Base-by-base conservation (phyloP, 1,284 basidiomycete species). In the Tylopilus sp. region DNA sequence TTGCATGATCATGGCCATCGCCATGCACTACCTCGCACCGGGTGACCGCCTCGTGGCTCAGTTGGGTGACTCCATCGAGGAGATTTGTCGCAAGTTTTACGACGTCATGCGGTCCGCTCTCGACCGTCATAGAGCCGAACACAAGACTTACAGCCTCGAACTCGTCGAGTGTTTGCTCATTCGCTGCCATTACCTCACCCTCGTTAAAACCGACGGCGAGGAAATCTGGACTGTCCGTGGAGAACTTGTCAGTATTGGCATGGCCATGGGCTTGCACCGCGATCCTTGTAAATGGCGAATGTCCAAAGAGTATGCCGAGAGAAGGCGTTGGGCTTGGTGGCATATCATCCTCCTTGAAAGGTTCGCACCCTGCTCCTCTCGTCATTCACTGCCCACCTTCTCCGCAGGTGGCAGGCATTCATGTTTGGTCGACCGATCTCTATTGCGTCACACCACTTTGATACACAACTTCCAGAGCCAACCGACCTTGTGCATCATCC, bases 251-350 rank as follows among this genome's bases (percentile, higher is more conserved):
- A 82, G 81, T 19, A 84, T 90, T 57, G 86, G 79, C 9, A 85
- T 82, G 55, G 89, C 88, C 17, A 85, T 92, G 84, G 89, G 89
- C 9, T 73, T 92, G 17, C 88, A 92, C 70, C 83, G 89, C 19
- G 89, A 92, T 71, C 88, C 88, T 13, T 83, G 80, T 40, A 84
- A 84, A 65, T 86, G 82, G 77, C 78, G 78, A 56, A 85, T 90
- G 77, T 78, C 78, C 39, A 76, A 78, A 52, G 83, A 83, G 53
- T 70, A 83, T 7, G 84, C 87, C 33, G 89, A 90, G 66, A 79
- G 89, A 53, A 76, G 88, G 50, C 76, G 89, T 43, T 91, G 89
- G 88, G 86, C 87, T 3, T 91, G 88, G 88, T 91, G 89, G 89
- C 88, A 91, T 69, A 85, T 89, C 57, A 71, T 91, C 43, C 74